Evolutionary conservation across 805 yeast species (phyloP).

Genomic region (Cyberlindnera maclurae): DNA sequence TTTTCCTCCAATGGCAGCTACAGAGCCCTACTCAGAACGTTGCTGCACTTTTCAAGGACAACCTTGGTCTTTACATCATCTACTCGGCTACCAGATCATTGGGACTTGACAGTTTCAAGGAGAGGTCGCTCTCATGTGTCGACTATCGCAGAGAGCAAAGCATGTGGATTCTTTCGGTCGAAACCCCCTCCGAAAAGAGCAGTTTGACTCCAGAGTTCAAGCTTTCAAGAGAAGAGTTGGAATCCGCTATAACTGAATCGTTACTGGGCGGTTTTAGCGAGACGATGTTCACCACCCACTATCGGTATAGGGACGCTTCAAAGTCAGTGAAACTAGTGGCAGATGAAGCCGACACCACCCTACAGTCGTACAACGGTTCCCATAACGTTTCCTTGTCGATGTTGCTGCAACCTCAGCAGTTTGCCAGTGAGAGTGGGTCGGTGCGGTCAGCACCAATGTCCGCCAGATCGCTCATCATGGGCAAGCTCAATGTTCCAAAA

Average conservation of each 20-base stretch:
- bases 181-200: conserved; percentile 11
- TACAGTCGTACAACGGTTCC: conserved; percentile 9
- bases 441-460: conserved; percentile 23
- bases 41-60: conserved; percentile 13
- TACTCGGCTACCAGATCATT: conserved; percentile 11
- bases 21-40: not conserved
- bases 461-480: conserved; percentile 20
- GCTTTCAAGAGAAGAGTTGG: conserved; percentile 9
- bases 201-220: conserved; percentile 2
- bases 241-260: conserved; percentile 1
- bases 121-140: conserved; percentile 14
- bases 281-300: conserved; percentile 16
- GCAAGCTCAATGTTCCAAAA: conserved; percentile 19
- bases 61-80: conserved; percentile 13
- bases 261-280: conserved; percentile 12
- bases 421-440: conserved; percentile 14
- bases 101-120: conserved; percentile 6
- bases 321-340: not conserved
- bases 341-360: not conserved
- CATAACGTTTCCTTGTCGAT: conserved; percentile 15
- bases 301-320: conserved; percentile 11
- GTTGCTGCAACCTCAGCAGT: conserved; percentile 11
- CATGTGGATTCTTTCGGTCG: conserved; percentile 14
- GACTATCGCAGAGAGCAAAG: conserved; percentile 15
- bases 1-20: conserved; percentile 38